Percentiles rank a stretch among this genome's conserved stretches.
phyloP scores from a whole-genome alignment of 2,329 filamentous ascomycete species.

The Paradendryphiella salina region DNA sequence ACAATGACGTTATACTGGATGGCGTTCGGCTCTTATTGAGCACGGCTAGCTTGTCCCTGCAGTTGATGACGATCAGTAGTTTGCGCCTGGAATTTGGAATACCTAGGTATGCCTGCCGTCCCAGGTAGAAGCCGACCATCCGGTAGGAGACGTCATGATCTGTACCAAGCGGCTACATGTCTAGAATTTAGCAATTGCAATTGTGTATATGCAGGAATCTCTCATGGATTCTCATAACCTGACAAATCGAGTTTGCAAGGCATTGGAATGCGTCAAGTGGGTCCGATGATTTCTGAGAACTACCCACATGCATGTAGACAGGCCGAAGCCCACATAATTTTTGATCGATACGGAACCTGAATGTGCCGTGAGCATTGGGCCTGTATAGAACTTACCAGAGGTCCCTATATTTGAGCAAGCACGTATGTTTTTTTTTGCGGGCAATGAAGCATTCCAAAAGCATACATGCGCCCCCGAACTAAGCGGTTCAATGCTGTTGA shows the following conservation, averaged over 20 bases:
- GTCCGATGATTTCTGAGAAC: not conserved
- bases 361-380: not conserved
- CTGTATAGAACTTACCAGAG: not conserved
- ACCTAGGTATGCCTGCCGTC: not conserved
- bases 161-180: not conserved
- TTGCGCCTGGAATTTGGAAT: constrained; percentile 3
- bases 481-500: too few relatives aligned
- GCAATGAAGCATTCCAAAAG: too few relatives aligned
- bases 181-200: not conserved
- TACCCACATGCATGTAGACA: not conserved
- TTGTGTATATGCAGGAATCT: not conserved
- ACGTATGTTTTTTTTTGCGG: too few relatives aligned
- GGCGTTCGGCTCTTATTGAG: not conserved
- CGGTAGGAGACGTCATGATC: constrained; percentile 9
- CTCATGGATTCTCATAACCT: not conserved
- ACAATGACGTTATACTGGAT: not conserved
- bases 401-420: not conserved
- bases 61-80: not conserved
- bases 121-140: not conserved
- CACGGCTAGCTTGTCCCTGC: not conserved
- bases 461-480: too few relatives aligned
- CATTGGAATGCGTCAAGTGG: not conserved
- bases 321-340: not conserved
- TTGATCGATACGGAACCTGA: not conserved
- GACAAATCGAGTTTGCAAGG: not conserved